A percentile compares a stretch with the other conserved stretches of the same genome.
phyloP scores from a whole-genome alignment of 108 stramenopile genomes.

The Aureococcus anophagefferens region DNA sequence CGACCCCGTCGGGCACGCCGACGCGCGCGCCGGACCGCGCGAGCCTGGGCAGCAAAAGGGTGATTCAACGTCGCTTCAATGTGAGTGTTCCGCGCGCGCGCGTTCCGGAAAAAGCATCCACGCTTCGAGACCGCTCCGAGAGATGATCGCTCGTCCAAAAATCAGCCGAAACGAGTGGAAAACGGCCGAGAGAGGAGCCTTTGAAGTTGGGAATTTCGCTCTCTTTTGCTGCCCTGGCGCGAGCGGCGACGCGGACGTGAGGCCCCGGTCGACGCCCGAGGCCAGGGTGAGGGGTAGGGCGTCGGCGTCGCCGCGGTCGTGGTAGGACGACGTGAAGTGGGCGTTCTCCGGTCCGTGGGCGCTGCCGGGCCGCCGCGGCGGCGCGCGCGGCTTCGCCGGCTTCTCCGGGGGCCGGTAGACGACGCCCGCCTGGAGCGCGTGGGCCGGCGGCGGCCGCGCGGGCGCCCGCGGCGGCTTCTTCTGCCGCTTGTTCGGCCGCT shows the following conservation, averaged over 20 bases:
- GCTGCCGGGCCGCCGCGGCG: background rate
- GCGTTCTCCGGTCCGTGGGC: background rate
- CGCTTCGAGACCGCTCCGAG: too few species aligned
- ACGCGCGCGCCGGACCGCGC: too few species aligned
- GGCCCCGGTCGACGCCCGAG: background rate
- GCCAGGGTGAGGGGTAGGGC: background rate
- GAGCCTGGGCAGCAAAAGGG: too few species aligned
- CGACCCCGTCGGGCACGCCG: background rate
- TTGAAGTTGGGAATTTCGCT: too few species aligned
- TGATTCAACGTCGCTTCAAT: too few species aligned
- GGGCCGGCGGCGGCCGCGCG: background rate
- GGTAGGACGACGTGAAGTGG: background rate
- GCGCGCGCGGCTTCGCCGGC: background rate
- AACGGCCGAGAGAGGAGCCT: too few species aligned
- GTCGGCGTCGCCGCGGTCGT: background rate
- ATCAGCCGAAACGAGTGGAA: too few species aligned
- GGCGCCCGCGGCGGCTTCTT: background rate
- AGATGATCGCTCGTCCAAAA: too few species aligned
- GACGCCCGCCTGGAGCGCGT: background rate
- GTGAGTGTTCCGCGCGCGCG: too few species aligned
- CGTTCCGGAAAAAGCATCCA: too few species aligned
- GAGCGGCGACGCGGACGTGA: background rate
- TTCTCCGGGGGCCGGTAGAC: too few species aligned
- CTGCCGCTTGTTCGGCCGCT: background rate
- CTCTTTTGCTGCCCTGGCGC: too few species aligned